Percentiles rank a stretch among this genome's conserved stretches.
Evolutionary conservation across 192 early-diverging fungal genomes (phyloP).

Genomic region (Coemansia sp.): DNA sequence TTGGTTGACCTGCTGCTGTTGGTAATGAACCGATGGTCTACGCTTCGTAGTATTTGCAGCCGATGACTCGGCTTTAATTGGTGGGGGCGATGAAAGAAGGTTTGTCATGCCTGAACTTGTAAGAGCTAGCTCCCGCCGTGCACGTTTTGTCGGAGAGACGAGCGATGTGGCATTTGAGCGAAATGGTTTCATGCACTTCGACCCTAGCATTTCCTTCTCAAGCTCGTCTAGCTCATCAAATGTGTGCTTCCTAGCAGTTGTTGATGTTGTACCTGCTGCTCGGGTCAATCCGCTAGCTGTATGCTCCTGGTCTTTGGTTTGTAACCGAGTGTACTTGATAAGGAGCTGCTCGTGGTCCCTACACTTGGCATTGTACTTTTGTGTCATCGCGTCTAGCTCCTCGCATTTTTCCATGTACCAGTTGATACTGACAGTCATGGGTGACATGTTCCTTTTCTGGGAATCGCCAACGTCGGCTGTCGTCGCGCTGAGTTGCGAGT

Average conservation of each 20-base stretch:
- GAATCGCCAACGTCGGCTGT: neutral
- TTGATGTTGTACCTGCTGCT: neutral
- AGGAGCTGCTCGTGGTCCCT: conserved; percentile 32
- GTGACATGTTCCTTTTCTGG: neutral
- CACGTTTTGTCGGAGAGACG: neutral
- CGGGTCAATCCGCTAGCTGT: neutral
- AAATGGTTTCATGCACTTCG: neutral
- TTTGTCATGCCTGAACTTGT: neutral
- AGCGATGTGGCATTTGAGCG: too few species aligned
- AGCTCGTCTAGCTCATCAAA: conserved; percentile 39
- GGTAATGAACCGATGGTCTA: too few species aligned
- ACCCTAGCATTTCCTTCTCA: conserved; percentile 21
- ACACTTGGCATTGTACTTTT: conserved; percentile 31
- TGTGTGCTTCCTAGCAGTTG: conserved; percentile 13
- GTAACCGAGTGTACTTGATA: conserved; percentile 10
- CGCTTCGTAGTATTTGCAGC: too few species aligned
- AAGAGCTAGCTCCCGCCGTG: neutral
- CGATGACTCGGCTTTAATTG: neutral
- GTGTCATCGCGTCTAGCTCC: conserved; percentile 23
- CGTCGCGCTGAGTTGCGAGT: conserved; percentile 13
- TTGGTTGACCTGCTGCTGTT: neutral
- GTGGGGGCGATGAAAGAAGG: neutral
- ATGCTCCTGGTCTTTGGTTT: conserved; percentile 1
- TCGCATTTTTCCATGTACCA: conserved; percentile 34
- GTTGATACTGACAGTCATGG: conserved; percentile 9